Evolutionary conservation across 2,329 filamentous ascomycete genomes (phyloP).

Genomic region (Diaporthe velutina): DNA sequence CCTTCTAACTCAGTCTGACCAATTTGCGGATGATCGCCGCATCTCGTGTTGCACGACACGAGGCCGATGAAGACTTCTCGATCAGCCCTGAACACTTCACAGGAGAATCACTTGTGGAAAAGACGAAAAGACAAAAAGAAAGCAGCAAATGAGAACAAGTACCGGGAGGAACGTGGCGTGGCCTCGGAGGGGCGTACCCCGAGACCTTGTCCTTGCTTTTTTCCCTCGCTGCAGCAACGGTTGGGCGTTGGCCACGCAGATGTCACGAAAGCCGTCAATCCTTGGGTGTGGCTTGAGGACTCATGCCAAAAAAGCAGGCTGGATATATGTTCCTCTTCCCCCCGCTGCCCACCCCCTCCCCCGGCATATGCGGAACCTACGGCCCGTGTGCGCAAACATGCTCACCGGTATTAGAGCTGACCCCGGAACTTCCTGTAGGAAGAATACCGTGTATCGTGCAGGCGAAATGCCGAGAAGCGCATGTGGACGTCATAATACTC

Average conservation of each 20-base stretch:
- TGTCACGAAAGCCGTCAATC: not conserved
- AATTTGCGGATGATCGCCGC: not conserved
- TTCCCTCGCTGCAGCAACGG: conserved; percentile 17
- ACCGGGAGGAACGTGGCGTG: not conserved
- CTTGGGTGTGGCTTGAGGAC: not conserved
- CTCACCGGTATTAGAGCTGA: conserved; percentile 14
- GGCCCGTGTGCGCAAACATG: not conserved
- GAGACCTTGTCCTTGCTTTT: not conserved
- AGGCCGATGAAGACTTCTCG: conserved; percentile 6
- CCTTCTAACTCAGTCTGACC: not conserved
- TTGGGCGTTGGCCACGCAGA: conserved; percentile 12
- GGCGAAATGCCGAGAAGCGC: not conserved
- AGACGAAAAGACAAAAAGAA: not conserved
- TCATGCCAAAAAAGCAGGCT: not conserved
- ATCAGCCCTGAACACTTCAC: not conserved
- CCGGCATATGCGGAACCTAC: not conserved
- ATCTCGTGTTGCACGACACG: conserved; percentile 9
- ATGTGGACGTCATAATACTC: not conserved
- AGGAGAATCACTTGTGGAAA: not conserved
- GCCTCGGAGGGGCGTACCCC: not conserved
- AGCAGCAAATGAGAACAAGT: not conserved
- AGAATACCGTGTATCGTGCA: not conserved
- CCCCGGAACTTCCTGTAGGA: not conserved
- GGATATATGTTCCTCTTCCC: not conserved
- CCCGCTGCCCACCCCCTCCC: not conserved